Evolutionary conservation across 2,329 filamentous ascomycete species (phyloP), one percentile per base, ranked within the genome.

Genomic region (Aspergillus tamarii): DNA sequence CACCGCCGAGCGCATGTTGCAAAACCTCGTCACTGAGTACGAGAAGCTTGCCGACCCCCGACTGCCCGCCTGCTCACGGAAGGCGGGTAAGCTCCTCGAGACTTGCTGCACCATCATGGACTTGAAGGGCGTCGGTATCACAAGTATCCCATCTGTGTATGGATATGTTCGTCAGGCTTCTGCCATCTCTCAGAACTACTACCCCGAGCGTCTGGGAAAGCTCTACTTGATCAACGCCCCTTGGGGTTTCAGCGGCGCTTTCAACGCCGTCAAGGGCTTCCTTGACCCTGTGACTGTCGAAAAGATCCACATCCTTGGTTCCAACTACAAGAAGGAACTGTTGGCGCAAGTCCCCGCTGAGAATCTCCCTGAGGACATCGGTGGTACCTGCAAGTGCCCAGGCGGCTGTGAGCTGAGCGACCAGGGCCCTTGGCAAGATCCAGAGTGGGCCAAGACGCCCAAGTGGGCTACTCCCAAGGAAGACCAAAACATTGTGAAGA

Each of bases 41-140:
- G 95, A 99, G 85, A 96, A 94, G 80, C 87, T 98, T 71, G 87
- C 92, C 70, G 94, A 98, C 81, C 94, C 94, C 16, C 91, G 95
- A 70, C 87, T 99, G 62, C 95, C 95, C 59, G 94, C 95, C 70
- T 97, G 93, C 86, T 97, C 93, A 62, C 93, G 94, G 81, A 96
- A 97, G 83, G 85, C 90, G 28, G 93, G 92, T 73, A 88, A 90
- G 75, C 89, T 99, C 63, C 90, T 97, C 74, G 95, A 99, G 85
- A 99, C 95, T 28, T 97, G 93, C 84, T 98, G 95, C 89, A 94
- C 92, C 68, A 93, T 99, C 82, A 95, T 98, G 90, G 95, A 99
- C 81, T 87, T 97, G 79, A 97, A 97, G 84, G 94, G 94, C 66
- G 94, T 99, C 28, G 92, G 92, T 64, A 82, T 98, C 72, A 86